Evolutionary conservation across 768 basidiomycete genomes (phyloP).

Genomic region (Glaciozyma antarctica): DNA sequence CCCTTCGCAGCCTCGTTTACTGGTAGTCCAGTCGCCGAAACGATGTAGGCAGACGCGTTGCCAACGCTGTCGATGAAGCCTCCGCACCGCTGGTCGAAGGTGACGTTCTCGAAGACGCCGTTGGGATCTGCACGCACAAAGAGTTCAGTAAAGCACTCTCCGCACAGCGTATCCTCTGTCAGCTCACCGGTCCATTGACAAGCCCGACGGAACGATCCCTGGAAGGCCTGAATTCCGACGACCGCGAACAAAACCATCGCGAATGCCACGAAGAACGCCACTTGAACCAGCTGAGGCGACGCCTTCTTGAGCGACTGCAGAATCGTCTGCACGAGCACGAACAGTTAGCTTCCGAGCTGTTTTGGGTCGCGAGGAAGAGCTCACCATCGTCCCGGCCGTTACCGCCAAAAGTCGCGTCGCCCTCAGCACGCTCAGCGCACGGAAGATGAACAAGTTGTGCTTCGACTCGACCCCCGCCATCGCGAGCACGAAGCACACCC

Average conservation of each 20-base stretch:
- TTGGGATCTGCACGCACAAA: constrained; percentile 35
- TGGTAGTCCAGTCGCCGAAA: constrained; percentile 40
- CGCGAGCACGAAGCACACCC: constrained; percentile 70
- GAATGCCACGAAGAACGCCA: constrained; percentile 83
- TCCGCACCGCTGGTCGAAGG: constrained; percentile 59
- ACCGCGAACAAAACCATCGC: constrained; percentile 83
- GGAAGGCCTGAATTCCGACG: constrained; percentile 89
- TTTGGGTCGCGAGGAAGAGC: constrained; percentile 34
- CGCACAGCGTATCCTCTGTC: no score
- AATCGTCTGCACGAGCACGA: constrained; percentile 51
- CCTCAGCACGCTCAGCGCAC: constrained; percentile 76
- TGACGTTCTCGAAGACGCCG: constrained; percentile 36
- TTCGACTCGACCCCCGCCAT: constrained; percentile 59
- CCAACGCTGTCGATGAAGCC: constrained; percentile 61
- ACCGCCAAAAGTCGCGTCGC: constrained; percentile 72
- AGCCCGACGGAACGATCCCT: constrained; percentile 58
- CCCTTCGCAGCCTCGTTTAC: constrained; percentile 54
- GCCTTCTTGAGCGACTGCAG: constrained; percentile 87
- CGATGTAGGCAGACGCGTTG: constrained; percentile 44
- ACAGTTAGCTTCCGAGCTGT: neutral
- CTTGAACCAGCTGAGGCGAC: constrained; percentile 74
- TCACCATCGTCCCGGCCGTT: constrained; percentile 81
- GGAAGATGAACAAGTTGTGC: constrained; percentile 60
- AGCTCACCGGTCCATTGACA: constrained; percentile 38
- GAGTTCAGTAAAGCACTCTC: neutral